A percentile compares a stretch with the other conserved stretches of the same genome.
Evolutionary conservation across 2,329 filamentous ascomycete genomes (phyloP).

Genomic region (Aspergillus latus): DNA sequence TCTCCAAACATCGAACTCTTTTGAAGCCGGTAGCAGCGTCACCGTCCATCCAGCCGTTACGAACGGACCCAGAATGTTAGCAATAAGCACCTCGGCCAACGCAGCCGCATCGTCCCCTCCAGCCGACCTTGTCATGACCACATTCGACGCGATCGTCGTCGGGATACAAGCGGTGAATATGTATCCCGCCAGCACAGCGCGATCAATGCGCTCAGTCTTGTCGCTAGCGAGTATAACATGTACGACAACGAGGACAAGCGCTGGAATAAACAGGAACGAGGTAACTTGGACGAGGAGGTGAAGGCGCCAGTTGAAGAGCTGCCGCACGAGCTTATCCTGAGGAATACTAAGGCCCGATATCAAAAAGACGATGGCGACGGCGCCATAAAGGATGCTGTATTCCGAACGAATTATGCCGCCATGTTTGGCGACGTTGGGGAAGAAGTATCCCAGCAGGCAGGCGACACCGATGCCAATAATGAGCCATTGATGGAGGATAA

Average conservation of each 20-base stretch:
- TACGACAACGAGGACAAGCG: constrained; percentile 58
- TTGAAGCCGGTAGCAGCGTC: constrained; percentile 50
- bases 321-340: constrained; percentile 59
- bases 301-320: constrained; percentile 66
- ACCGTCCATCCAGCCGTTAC: constrained; percentile 64
- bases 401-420: constrained; percentile 42
- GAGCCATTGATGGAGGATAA: constrained; percentile 60
- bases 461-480: constrained; percentile 60
- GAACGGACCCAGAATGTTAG: constrained; percentile 68
- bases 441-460: constrained; percentile 55
- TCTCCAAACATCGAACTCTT: constrained; percentile 37
- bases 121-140: constrained; percentile 69
- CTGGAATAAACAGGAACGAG: constrained; percentile 66
- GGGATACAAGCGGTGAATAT: constrained; percentile 67
- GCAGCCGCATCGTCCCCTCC: constrained; percentile 67
- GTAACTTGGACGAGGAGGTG: constrained; percentile 67
- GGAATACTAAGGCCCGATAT: constrained; percentile 69
- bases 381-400: constrained; percentile 62
- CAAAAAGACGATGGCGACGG: constrained; percentile 68
- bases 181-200: constrained; percentile 66
- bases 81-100: constrained; percentile 68
- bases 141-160: constrained; percentile 71
- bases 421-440: constrained; percentile 52
- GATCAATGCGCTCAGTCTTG: constrained; percentile 54
- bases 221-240: constrained; percentile 52